phyloP scores from a whole-genome alignment of 139 green algal genomes.

The Micromonas commoda region DNA sequence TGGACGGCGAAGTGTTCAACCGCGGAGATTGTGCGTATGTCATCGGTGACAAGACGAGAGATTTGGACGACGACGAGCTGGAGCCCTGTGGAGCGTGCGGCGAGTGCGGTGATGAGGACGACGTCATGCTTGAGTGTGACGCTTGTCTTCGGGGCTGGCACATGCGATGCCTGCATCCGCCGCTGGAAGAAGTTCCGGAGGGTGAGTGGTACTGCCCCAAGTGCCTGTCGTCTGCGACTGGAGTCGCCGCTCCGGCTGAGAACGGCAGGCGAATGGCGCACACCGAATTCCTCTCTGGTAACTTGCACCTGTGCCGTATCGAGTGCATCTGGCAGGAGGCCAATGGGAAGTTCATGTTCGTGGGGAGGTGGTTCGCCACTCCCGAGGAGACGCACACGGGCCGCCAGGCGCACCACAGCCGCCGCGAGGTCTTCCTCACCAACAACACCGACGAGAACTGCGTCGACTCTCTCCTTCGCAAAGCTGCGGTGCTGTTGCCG shows the following conservation, averaged over 20 bases:
- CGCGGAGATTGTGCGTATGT: slow-evolving; percentile 18
- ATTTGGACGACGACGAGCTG: slow-evolving; percentile 14
- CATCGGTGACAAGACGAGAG: not conserved
- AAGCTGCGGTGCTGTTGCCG: not conserved
- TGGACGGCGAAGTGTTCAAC: slow-evolving; percentile 21
- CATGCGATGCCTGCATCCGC: slow-evolving; percentile 66
- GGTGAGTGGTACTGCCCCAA: slow-evolving; percentile 24
- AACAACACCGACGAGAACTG: slow-evolving; percentile 41
- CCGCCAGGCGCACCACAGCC: slow-evolving; percentile 66
- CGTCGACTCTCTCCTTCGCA: slow-evolving; percentile 16
- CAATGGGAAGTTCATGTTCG: slow-evolving; percentile 7
- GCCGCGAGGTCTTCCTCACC: slow-evolving; percentile 58
- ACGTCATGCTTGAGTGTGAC: slow-evolving; percentile 75
- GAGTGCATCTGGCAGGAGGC: slow-evolving; percentile 43
- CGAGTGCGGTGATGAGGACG: not conserved
- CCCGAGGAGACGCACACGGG: slow-evolving; percentile 82
- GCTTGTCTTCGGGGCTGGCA: slow-evolving; percentile 81
- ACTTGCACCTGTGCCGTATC: slow-evolving; percentile 37
- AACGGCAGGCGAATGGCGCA: slow-evolving; percentile 31
- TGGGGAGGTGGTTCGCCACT: slow-evolving; percentile 27
- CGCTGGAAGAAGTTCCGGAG: slow-evolving; percentile 63
- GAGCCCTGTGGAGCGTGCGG: not conserved
- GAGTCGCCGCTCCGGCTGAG: not conserved
- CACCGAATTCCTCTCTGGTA: slow-evolving; percentile 48
- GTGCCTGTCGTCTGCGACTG: not conserved